Base-by-base conservation (phyloP, 352 stramenopile species). In the Pythium brassicae region DNA sequence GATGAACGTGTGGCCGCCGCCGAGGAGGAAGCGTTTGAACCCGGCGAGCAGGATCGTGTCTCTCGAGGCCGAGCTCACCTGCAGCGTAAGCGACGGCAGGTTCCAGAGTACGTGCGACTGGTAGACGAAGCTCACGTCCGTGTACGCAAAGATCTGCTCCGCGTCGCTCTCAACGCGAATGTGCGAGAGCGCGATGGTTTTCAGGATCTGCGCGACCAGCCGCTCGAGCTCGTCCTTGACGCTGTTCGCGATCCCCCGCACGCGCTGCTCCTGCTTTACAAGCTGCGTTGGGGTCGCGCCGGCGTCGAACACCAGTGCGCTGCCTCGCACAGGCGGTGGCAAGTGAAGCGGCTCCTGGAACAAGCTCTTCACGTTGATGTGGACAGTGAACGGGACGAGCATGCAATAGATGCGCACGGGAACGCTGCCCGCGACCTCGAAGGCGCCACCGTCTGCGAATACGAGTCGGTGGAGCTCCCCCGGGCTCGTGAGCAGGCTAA, bases 71-170 rank as follows among this genome's bases (percentile, higher is more conserved):
- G 66, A 81, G 39, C 74, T 56, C 22, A 94, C 65, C 4, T 74
- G 59, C 3, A 94, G 59, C 22, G 74, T 73, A 32, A 94, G 66
- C 11, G 83, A 76, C 10, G 82, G 84, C 8, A 94, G 23, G n/a
- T 92, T 90, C 80, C 82, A 94, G 10, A 88, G 40, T 26, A 92
- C 59, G 8, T 53, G 61, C 12, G 84, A 86, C 0, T 45, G 49
- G 59, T 89, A 92, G 34, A 77, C 60, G 45, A 94, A 91, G 32
- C 76, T 78, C 19, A 92, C 80, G 54, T 92, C 83, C 3, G 84
- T 90, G 47, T 85, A 94, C 14, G 83, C 80, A 53, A 92, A 92
- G 10, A 94, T 73, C 56, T 85, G 74, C 22, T 69, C 43, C 11
- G 66, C 46, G 46, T 88, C 73, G 50, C 66, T 71, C 25, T 91